Evolutionary conservation across 345 rosid genomes (phyloP).

Genomic region (Hypericum perforatum): DNA sequence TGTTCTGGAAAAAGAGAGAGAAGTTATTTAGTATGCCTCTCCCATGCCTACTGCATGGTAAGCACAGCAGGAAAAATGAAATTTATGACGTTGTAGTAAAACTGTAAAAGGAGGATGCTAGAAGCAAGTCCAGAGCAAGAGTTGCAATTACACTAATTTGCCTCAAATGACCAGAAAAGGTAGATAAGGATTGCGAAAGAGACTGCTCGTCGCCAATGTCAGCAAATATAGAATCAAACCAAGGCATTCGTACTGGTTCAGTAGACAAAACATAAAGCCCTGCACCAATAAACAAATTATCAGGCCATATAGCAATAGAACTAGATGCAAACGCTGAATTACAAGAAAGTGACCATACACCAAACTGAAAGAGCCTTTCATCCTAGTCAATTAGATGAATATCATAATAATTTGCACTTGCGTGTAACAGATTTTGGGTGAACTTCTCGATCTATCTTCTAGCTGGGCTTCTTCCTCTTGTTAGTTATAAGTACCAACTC

Average conservation of each 20-base stretch:
- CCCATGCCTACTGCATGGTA: neutral
- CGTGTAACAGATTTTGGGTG: no score
- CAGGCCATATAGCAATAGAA: neutral
- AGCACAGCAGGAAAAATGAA: neutral
- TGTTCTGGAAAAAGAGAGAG: conserved; percentile 45
- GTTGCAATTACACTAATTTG: conserved; percentile 66
- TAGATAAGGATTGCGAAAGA: conserved; percentile 77
- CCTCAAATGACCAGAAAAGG: conserved; percentile 89
- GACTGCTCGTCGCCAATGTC: conserved; percentile 97
- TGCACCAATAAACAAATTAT: conserved; percentile 20
- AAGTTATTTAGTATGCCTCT: neutral
- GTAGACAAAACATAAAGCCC: conserved; percentile 78
- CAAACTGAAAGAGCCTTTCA: no score
- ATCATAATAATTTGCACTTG: no score
- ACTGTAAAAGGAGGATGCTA: neutral
- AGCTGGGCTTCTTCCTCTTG: no score
- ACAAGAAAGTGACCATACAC: no score
- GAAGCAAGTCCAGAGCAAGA: conserved; percentile 7
- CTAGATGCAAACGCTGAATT: neutral
- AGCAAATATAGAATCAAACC: conserved; percentile 90
- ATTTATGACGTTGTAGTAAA: neutral
- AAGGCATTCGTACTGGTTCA: conserved; percentile 77
- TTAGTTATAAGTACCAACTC: no score
- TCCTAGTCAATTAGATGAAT: no score
- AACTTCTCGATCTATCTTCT: no score